These are phyloP conservation scores for Cercospora sesami DNA, from an alignment of 2,329 filamentous ascomycete genomes.

Conservation along the genomic window DNA sequence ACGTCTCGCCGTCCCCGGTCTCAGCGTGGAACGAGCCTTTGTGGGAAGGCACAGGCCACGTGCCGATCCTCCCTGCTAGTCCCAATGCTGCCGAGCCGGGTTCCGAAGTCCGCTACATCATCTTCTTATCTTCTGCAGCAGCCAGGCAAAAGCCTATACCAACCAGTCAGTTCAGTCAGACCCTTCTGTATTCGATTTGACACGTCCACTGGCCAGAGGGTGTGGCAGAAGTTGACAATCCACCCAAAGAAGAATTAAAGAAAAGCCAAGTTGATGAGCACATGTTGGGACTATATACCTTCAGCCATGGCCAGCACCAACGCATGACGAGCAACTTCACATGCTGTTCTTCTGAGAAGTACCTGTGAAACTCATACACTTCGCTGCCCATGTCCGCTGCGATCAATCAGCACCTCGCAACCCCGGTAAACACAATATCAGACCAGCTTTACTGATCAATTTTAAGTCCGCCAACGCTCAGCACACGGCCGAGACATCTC, in stretches of 20 bases:
- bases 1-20: background rate
- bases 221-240: background rate
- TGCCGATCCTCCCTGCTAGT: background rate
- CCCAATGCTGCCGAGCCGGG: background rate
- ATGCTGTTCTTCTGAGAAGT: background rate
- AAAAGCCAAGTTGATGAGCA: background rate
- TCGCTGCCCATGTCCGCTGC: background rate
- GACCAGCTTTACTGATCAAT: background rate
- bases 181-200: background rate
- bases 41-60: constrained; percentile 6
- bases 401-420: background rate
- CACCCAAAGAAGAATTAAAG: background rate
- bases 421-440: background rate
- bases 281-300: background rate
- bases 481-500: background rate
- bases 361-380: background rate
- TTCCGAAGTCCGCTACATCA: background rate
- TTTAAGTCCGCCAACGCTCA: background rate
- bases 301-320: background rate
- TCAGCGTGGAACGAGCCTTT: background rate
- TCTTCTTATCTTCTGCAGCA: background rate
- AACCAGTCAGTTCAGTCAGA: background rate
- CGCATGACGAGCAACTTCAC: background rate
- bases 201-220: background rate
- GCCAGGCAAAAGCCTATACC: background rate